phyloP scores from a whole-genome alignment of 768 basidiomycete genomes.

The Russula lepida region DNA sequence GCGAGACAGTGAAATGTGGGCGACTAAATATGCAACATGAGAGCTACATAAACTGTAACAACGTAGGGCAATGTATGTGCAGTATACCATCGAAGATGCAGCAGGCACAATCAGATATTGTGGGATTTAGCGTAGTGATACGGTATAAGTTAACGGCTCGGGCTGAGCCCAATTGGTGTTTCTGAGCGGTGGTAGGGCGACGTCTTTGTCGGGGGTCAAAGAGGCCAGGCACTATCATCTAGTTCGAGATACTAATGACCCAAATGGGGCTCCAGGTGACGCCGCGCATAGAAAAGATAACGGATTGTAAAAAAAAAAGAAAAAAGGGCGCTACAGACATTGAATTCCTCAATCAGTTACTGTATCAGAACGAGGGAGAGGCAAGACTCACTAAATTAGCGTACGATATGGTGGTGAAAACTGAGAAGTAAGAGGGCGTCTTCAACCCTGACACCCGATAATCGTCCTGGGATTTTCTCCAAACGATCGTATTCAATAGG shows the following conservation, averaged over 20 bases:
- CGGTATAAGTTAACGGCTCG: slow-evolving; percentile 15
- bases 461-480: slow-evolving; percentile 34
- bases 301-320: too few relatives aligned
- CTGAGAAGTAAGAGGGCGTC: slow-evolving; percentile 67
- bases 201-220: background rate
- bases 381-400: slow-evolving; percentile 30
- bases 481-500: slow-evolving; percentile 39
- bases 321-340: background rate
- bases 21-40: slow-evolving; percentile 18
- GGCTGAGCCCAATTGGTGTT: background rate
- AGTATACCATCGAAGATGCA: slow-evolving; percentile 12
- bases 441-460: slow-evolving; percentile 55
- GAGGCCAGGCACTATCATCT: background rate
- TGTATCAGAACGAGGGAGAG: background rate
- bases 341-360: background rate
- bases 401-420: slow-evolving; percentile 62
- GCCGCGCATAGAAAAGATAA: background rate
- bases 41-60: slow-evolving; percentile 20
- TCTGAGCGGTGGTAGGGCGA: slow-evolving; percentile 5
- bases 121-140: slow-evolving; percentile 17
- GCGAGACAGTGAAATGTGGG: slow-evolving; percentile 4
- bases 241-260: background rate
- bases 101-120: slow-evolving; percentile 17
- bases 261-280: background rate
- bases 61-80: slow-evolving; percentile 12